Evolutionary conservation across 495 filamentous ascomycete species (phyloP).

Genomic region (Hypoxylon perforatum): DNA sequence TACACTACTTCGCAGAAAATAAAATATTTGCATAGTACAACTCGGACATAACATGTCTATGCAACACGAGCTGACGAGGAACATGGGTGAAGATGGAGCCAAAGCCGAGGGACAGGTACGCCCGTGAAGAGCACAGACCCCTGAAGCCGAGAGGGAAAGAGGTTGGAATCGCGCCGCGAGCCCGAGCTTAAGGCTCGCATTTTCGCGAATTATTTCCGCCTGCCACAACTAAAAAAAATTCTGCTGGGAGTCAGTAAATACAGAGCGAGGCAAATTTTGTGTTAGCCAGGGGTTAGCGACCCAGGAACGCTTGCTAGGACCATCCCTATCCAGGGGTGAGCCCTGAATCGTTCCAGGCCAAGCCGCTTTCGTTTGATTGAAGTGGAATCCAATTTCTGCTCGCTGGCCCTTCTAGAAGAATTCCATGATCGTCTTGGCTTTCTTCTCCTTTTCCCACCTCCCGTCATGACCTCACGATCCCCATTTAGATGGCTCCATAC

Average conservation of each 20-base stretch:
- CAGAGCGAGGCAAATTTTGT: constrained; percentile 12
- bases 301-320: constrained; percentile 1
- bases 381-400: constrained; percentile 40
- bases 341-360: constrained; percentile 33
- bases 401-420: constrained; percentile 39
- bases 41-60: constrained; percentile 12
- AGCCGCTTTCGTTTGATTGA: constrained; percentile 33
- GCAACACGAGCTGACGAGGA: constrained; percentile 33
- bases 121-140: constrained; percentile 6
- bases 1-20: neutral
- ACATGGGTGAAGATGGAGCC: constrained; percentile 14
- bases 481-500: constrained; percentile 4
- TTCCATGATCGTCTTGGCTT: constrained; percentile 33
- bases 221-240: constrained; percentile 22
- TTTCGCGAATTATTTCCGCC: constrained; percentile 32
- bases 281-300: constrained; percentile 2
- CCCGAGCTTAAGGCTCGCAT: constrained; percentile 28
- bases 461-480: constrained; percentile 31
- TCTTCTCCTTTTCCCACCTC: constrained; percentile 9
- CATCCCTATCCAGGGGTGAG: constrained; percentile 27
- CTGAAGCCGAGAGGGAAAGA: constrained; percentile 18
- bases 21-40: neutral
- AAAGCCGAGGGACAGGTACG: constrained; percentile 11
- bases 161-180: neutral
- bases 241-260: constrained; percentile 12